Base-by-base conservation (phyloP, 73 alveolate genomes). In the Paraurostyla sp. region DNA sequence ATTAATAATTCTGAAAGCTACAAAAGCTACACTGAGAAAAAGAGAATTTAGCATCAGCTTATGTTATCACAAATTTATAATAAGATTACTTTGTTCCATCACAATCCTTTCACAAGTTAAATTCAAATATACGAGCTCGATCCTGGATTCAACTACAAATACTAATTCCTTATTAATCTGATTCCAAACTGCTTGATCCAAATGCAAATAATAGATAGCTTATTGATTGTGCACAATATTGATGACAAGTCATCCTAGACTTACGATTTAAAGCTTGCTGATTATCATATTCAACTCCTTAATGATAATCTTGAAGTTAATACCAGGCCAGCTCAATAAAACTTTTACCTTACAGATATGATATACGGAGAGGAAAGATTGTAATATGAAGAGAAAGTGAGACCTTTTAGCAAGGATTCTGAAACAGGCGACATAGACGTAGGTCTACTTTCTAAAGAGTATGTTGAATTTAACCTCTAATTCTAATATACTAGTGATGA, bases 81-180 rank as follows among this genome's bases (percentile, higher is more conserved):
- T 58, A 81, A 81, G 60, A 46, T 57, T 0, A 42, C 40, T 46
- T n/a, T 81, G 9, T 3, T 81, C 30, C 91, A 81, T 27, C 33
- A 38, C 51, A 58, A 43, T 30, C 91, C 91, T 18, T n/a, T 32
- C 57, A 57, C 69, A 4, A 3, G 7, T 35, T 36, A 56, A 27
- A 33, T 81, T 29, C 29, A 40, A 15, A 11, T 81, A 4, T 57
- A 57, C 49, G 91, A 81, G 54, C 0, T 81, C 3, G 91, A 81
- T 56, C 91, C 91, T n/a, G 71, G 62, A 11, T 56, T 81, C 33
- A 56, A 68, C 29, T 81, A 56, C 71, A 81, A 81, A 38, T 56
- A 81, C 71, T 32, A 57, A 20, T 9, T 0, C 23, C 69, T 40
- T 6, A 76, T 76, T 33, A 52, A 48, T 25, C 36, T 76, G 52